Percentiles rank a stretch among this genome's conserved stretches.
Evolutionary conservation across 108 stramenopile species (phyloP).

Genomic region (Asterionellopsis glacialis): DNA sequence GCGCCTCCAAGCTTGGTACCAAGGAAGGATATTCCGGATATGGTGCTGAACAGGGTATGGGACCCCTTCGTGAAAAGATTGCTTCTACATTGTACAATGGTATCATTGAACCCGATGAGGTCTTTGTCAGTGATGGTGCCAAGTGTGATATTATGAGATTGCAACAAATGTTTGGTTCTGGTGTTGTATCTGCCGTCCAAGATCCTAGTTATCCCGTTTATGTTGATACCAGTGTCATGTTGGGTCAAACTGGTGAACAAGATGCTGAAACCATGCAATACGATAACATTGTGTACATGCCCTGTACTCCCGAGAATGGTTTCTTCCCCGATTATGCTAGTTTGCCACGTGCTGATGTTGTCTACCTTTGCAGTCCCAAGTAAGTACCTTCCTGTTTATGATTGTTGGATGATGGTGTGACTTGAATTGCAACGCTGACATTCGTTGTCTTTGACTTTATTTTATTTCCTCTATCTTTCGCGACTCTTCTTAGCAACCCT

Average conservation of each 20-base stretch:
- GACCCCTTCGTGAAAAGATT: slow-evolving; percentile 84
- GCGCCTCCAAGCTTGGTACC: slow-evolving; percentile 85
- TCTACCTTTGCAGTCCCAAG: slow-evolving; percentile 96
- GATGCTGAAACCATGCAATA: slow-evolving; percentile 85
- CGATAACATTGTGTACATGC: slow-evolving; percentile 98
- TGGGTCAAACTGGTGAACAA: slow-evolving; percentile 92
- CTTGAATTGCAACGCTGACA: not conserved
- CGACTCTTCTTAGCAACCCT: slow-evolving; percentile 65
- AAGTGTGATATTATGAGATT: slow-evolving; percentile 97
- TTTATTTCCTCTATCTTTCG: not conserved
- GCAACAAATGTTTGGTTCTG: slow-evolving; percentile 94
- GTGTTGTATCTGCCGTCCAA: slow-evolving; percentile 90
- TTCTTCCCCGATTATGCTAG: slow-evolving; percentile 93
- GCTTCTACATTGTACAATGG: slow-evolving; percentile 84
- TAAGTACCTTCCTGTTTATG: slow-evolving; percentile 21
- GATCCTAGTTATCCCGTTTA: slow-evolving; percentile 98
- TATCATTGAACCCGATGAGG: slow-evolving; percentile 87
- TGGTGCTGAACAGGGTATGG: slow-evolving; percentile 93
- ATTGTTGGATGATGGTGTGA: too few species aligned
- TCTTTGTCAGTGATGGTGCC: slow-evolving; percentile 97
- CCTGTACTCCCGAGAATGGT: slow-evolving; percentile 87
- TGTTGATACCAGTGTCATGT: slow-evolving; percentile 87
- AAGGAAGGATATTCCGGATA: slow-evolving; percentile 93
- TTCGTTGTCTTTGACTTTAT: not conserved
- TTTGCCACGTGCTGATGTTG: slow-evolving; percentile 88